Conservation (phyloP, 352 stramenopile species). For the Phytophthora pistaciae region DNA sequence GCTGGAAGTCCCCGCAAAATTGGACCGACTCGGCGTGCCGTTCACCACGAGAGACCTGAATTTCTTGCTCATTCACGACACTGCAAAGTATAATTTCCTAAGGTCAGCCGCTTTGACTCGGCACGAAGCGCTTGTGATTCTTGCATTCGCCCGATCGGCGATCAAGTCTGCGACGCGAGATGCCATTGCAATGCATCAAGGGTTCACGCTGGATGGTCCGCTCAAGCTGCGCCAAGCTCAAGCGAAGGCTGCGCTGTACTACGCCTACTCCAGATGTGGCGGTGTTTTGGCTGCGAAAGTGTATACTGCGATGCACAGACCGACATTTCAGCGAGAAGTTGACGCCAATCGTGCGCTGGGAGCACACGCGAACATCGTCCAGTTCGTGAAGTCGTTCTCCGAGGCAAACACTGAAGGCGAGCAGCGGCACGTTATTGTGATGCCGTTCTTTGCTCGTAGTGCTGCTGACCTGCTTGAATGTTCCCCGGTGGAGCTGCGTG, state of each 20-base stretch:
- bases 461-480: constrained; percentile 1
- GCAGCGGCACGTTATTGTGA: constrained; percentile 10
- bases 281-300: constrained; percentile 9
- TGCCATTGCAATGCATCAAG: background rate
- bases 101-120: background rate
- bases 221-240: constrained; percentile 1
- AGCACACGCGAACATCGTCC: background rate
- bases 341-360: constrained; percentile 1
- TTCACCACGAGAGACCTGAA: constrained; percentile 1
- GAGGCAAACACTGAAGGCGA: background rate
- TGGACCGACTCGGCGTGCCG: background rate
- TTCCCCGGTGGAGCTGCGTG: constrained; percentile 2
- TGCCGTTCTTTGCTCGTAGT: constrained; percentile 16
- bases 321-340: constrained; percentile 1
- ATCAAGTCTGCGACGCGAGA: constrained; percentile 1
- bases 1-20: too few relatives aligned
- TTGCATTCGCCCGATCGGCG: background rate
- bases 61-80: background rate
- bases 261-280: constrained; percentile 4
- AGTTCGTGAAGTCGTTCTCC: constrained; percentile 1
- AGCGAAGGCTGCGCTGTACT: background rate
- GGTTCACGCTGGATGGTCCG: background rate
- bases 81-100: background rate
- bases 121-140: background rate
- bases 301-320: background rate